Base-by-base conservation (phyloP, 208 protist species). In the Leishmania amazonensis region DNA sequence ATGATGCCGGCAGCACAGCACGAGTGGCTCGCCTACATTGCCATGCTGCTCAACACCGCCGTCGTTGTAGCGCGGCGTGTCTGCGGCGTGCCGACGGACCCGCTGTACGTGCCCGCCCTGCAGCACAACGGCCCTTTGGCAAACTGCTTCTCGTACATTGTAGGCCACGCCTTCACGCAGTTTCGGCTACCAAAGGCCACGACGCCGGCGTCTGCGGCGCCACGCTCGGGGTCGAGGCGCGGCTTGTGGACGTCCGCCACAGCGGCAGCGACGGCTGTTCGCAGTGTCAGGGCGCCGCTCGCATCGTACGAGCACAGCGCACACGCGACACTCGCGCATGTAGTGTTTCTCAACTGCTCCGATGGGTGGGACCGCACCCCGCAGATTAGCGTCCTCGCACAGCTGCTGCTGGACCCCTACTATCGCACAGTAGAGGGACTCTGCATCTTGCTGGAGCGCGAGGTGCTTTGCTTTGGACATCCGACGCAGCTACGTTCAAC, bases 301-400 rank as follows among this genome's bases (percentile, higher is more conserved):
- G 85, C 82, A 28, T 86, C 82, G 19, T 88, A 81, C 75, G 76
- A 54, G 47, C 75, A 73, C 24, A 75, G 78, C 31, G 80, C 80
- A 4, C 78, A 86, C 38, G 60, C 57, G 57, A 53, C 82, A 58
- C 82, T 79, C 58, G 73, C 85, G 3, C 57, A 79, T 17, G 76
- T 86, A 0, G 80, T 88, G 15, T 77, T 86, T 11, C 24, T 88
- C 35, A 88, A 99, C 86, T 99, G 97, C 83, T 89, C 88, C 3
- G 97, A 99, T 82, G 97, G 97, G 0, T 99, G 97, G 97, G 97
- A 99, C 78, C 90, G 97, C 72, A 99, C 98, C 0, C 68, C 96
- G 71, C 97, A 99, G 82, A 79, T 93, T 49, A 88, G 79, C n/a
- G 72, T 87, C 13, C 79, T 98, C 5, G 80, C 97, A 45, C 89